A percentile compares a stretch with the other conserved stretches of the same genome.
Evolutionary conservation across 768 basidiomycete genomes (phyloP).

Genomic region (Coprinopsis cinerea): DNA sequence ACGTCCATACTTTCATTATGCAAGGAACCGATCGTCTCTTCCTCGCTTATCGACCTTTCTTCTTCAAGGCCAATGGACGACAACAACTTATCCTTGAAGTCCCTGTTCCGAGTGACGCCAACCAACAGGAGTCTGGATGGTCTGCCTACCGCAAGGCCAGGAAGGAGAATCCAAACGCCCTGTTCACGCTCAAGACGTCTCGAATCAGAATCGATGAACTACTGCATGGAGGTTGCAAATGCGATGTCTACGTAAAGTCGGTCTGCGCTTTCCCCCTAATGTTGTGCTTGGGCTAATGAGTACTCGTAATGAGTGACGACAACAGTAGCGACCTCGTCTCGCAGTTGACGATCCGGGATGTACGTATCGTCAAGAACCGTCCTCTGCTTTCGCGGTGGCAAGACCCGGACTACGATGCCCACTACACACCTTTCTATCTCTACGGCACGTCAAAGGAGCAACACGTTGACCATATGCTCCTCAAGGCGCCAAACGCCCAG

Average conservation of each 20-base stretch:
- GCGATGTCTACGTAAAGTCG: slow-evolving; percentile 4
- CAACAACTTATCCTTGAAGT: slow-evolving; percentile 32
- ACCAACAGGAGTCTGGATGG: too few relatives aligned
- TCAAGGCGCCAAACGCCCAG: slow-evolving; percentile 23
- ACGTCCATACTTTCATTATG: slow-evolving; percentile 30
- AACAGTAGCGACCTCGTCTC: slow-evolving; percentile 12
- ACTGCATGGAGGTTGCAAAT: slow-evolving; percentile 7
- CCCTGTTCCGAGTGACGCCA: slow-evolving; percentile 18
- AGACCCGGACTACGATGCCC: slow-evolving; percentile 23
- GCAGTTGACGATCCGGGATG: slow-evolving; percentile 21
- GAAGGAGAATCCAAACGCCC: slow-evolving; percentile 14
- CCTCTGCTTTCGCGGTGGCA: slow-evolving; percentile 23
- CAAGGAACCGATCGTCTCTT: slow-evolving; percentile 28
- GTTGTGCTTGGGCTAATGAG: too few relatives aligned
- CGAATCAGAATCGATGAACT: not conserved
- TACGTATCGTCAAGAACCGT: slow-evolving; percentile 23
- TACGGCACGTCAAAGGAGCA: slow-evolving; percentile 26
- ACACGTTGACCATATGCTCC: slow-evolving; percentile 31
- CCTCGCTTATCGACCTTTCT: slow-evolving; percentile 29
- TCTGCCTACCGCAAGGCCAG: slow-evolving; percentile 14
- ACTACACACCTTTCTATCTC: slow-evolving; percentile 33
- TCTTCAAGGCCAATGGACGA: slow-evolving; percentile 30
- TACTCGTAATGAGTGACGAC: too few relatives aligned
- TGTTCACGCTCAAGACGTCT: slow-evolving; percentile 14
- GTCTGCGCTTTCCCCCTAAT: too few relatives aligned